Base-by-base conservation (phyloP, 495 filamentous ascomycete species). In the Cairneyella variabilis region DNA sequence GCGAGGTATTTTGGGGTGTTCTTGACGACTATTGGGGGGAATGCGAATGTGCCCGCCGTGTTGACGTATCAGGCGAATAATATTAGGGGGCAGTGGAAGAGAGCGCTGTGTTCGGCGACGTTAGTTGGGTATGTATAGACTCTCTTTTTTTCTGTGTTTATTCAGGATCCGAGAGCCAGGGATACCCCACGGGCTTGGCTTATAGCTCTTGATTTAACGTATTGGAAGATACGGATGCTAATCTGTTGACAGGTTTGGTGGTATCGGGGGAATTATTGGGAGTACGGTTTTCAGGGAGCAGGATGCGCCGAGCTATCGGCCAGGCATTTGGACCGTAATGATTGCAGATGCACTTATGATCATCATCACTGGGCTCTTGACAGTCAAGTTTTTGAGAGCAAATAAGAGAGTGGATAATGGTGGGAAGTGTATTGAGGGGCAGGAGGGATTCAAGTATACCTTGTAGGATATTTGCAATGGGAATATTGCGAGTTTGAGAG, bases 1-100 rank as follows among this genome's bases (percentile, higher is more conserved):
- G 76, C 72, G 7, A 79, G 79, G 34, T 86, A 85, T 62, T 77
- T 83, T 47, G 84, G 84, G 36, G 76, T 84, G 20, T 88, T 88
- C 69, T 66, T 88, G 25, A 73, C 75, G 20, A 80, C 79, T 0
- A 77, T 78, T 2, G 77, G 77, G 10, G 25, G 28, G 37, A 56
- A 86, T 65, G 72, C 80, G 17, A 85, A 84, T 60, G 74, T 85
- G 28, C 83, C 77, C 3, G 64, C 66, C 17, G 58, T 71, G 41
- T 66, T 83, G 63, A 76, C 79, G 0, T 83, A 79, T 53, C 77
- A 83, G 58, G 53, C 53, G 2, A 56, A 56, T 45, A 56, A 56
- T 37, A 56, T 85, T 58, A 78, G 79, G 26, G 82, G 82, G 1
- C 83, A 86, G 54, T 85, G 82, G 83, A 84, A 80, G 41, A 72